Evolutionary conservation across 2,329 filamentous ascomycete species (phyloP).

Genomic region (Drechslerella dactyloides): DNA sequence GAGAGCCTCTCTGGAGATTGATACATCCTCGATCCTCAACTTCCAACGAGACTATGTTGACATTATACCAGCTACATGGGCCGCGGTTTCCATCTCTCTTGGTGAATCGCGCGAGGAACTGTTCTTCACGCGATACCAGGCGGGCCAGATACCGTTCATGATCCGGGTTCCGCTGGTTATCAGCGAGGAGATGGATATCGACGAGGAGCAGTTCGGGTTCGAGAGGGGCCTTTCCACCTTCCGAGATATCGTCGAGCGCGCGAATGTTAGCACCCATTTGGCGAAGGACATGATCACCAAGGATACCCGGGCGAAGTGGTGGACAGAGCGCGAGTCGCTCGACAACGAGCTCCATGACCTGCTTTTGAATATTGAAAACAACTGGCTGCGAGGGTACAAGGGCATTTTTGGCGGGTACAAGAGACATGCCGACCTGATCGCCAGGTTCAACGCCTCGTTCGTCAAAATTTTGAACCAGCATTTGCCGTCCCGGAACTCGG

Average conservation of each 20-base stretch:
- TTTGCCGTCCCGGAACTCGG: constrained; percentile 73
- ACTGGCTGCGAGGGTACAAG: constrained; percentile 94
- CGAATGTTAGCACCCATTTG: constrained; percentile 82
- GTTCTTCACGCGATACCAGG: constrained; percentile 83
- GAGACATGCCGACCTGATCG: constrained; percentile 69
- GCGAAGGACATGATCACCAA: constrained; percentile 74
- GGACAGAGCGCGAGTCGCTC: constrained; percentile 80
- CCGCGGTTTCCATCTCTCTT: constrained; percentile 80
- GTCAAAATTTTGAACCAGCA: constrained; percentile 80
- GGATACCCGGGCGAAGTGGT: constrained; percentile 83
- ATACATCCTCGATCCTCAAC: constrained; percentile 53
- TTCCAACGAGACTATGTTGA: constrained; percentile 85
- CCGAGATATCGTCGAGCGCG: constrained; percentile 75
- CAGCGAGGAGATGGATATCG: constrained; percentile 78
- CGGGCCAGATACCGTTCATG: constrained; percentile 78
- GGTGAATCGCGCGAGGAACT: constrained; percentile 84
- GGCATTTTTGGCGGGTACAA: constrained; percentile 85
- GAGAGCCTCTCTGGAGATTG: constrained; percentile 18
- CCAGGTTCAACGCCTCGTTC: constrained; percentile 78
- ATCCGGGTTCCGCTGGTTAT: constrained; percentile 83
- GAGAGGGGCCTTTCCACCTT: constrained; percentile 68
- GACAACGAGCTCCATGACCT: constrained; percentile 79
- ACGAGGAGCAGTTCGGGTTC: constrained; percentile 83
- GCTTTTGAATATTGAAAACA: constrained; percentile 82
- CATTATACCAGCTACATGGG: constrained; percentile 82